Base-by-base conservation (phyloP, 352 stramenopile genomes). In the Phytophthora pluvialis region DNA sequence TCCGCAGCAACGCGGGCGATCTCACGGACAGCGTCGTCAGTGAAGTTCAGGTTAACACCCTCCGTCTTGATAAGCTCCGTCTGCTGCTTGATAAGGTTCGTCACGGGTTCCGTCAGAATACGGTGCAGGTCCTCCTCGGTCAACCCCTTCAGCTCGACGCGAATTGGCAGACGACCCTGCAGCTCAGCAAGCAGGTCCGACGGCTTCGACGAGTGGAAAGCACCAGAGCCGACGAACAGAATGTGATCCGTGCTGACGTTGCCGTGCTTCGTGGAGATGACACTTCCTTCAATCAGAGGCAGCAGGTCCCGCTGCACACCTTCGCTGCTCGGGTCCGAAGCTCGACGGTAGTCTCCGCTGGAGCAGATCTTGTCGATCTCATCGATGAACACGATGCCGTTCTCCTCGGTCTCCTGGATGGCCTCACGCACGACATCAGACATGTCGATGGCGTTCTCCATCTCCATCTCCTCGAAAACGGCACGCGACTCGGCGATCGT, bases 341-440 rank as follows among this genome's bases (percentile, higher is more conserved):
- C 89, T 43, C 91, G 81, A 55, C 91, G 81, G 72, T 95, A 98
- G 71, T 99, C 96, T 60, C 93, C 94, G 29, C 88, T 95, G 39
- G 96, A 98, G 72, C 97, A 99, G 64, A 99, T 99, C 81, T 99
- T 99, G 78, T 99, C 98, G 64, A 99, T 99, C 73, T 99, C 98
- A 78, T 99, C 98, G 64, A 99, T 99, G 73, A 99, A 99, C 31
- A 99, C 98, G 69, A 99, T 99, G 12, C 98, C 98, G 58, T 97
- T 98, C 81, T 99, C 95, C 73, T 99, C 97, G 5, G 98, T 98
- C 67, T 96, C 84, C n/a, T 74, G 73, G 40, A 96, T 93, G 10
- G 88, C 86, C 46, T 96, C 86, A 32, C 84, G 83, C 64, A 95
- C 77, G 5, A 97, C 88, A 50, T 97, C 89, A 48, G 78, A 86